Evolutionary conservation across 352 stramenopile genomes (phyloP).

Genomic region (Globisporangium recalcitrans): DNA sequence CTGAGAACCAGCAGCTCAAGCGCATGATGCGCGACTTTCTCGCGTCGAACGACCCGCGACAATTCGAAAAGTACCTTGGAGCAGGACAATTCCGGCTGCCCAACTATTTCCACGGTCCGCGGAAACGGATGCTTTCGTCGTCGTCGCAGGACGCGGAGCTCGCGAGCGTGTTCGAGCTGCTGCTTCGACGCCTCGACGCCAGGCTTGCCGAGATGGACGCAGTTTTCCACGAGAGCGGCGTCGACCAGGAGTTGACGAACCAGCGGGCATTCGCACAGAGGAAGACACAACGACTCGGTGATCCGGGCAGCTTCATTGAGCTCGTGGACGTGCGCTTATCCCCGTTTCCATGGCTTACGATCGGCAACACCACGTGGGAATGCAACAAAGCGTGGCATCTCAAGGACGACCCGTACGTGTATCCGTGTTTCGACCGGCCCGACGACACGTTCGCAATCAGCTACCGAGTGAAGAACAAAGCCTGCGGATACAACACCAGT

Average conservation of each 20-base stretch:
- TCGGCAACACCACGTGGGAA: slow-evolving; percentile 1
- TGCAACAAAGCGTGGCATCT: neutral
- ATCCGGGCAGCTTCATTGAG: slow-evolving; percentile 4
- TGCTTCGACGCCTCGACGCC: slow-evolving; percentile 5
- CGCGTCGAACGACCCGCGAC: neutral
- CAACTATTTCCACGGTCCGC: neutral
- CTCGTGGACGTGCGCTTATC: slow-evolving; percentile 3
- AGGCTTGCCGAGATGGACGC: slow-evolving; percentile 2
- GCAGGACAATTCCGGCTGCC: neutral
- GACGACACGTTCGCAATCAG: slow-evolving; percentile 6
- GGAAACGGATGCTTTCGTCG: neutral
- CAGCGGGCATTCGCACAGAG: slow-evolving; percentile 14
- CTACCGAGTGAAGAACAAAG: neutral
- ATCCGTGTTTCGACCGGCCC: neutral
- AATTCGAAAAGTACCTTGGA: neutral
- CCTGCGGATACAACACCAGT: neutral
- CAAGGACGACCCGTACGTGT: neutral
- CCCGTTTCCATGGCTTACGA: neutral
- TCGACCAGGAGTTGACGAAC: slow-evolving; percentile 9
- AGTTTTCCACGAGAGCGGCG: slow-evolving; percentile 8
- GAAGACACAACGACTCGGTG: neutral
- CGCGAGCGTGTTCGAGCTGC: neutral
- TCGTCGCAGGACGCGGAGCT: neutral
- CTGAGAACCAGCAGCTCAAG: slow-evolving; percentile 10
- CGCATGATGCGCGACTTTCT: neutral